Conservation (phyloP, 345 rosid genomes). For the Carallia pectinifolia region DNA sequence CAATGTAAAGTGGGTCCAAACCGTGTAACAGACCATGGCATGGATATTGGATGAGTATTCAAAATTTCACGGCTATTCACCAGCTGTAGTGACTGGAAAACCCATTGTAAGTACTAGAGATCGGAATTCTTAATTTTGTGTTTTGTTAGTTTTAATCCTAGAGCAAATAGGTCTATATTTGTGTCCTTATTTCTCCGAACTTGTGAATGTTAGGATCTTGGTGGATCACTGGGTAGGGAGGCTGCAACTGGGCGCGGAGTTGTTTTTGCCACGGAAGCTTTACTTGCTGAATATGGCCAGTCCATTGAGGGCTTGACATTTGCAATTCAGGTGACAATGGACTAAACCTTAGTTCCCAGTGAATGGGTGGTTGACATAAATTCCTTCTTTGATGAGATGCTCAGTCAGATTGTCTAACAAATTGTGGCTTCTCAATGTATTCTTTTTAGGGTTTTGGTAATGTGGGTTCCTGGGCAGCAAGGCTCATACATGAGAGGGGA, state of each 20-base stretch:
- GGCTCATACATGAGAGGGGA: constrained; percentile 80
- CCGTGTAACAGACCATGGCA: constrained; percentile 72
- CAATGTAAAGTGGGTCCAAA: not conserved
- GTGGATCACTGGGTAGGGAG: constrained; percentile 97
- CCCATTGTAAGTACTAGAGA: constrained; percentile 57
- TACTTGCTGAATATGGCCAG: constrained; percentile 84
- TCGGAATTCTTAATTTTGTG: not conserved
- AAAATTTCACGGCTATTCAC: constrained; percentile 93
- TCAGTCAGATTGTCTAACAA: not conserved
- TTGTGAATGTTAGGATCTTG: constrained; percentile 67
- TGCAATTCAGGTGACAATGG: constrained; percentile 66
- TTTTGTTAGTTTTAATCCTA: not conserved
- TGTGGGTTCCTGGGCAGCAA: constrained; percentile 95
- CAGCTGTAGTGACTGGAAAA: constrained; percentile 92
- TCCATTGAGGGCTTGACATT: constrained; percentile 75
- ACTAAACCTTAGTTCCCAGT: not conserved
- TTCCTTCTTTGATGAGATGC: not conserved
- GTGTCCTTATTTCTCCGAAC: not conserved
- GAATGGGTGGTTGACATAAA: not conserved
- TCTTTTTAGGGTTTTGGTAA: constrained; percentile 83
- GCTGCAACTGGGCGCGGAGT: constrained; percentile 99
- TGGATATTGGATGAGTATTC: constrained; percentile 98
- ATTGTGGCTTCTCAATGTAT: not conserved
- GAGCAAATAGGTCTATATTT: not conserved
- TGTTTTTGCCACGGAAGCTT: constrained; percentile 83